Conservation (phyloP, 768 basidiomycete species). For the Tricholoma bakamatsutake region DNA sequence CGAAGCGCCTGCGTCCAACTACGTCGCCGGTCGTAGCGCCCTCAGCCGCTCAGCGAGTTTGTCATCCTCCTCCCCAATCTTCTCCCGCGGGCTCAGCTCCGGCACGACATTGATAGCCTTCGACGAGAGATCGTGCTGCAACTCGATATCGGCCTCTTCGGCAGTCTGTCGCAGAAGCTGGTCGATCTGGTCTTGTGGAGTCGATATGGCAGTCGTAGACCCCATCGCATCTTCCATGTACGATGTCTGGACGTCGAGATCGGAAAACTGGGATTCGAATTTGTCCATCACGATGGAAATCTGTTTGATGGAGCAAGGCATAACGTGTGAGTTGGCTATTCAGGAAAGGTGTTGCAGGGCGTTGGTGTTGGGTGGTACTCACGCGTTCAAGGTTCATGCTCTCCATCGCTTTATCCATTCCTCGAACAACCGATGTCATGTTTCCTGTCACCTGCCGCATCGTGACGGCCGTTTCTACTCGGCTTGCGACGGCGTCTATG, state of each 20-base stretch:
- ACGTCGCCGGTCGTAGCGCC: constrained; percentile 78
- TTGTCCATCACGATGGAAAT: constrained; percentile 99
- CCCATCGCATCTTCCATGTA: constrained; percentile 99
- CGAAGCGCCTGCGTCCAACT: constrained; percentile 6
- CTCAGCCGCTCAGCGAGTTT: constrained; percentile 83
- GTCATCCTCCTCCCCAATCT: constrained; percentile 68
- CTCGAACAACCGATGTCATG: constrained; percentile 94
- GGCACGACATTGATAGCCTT: constrained; percentile 57
- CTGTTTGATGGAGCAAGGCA: constrained; percentile 32
- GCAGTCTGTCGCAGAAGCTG: constrained; percentile 87
- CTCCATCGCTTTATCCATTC: constrained; percentile 99
- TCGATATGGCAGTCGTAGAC: constrained; percentile 85
- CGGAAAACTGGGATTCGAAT: constrained; percentile 93
- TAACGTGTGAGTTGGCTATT: neutral
- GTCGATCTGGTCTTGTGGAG: constrained; percentile 97
- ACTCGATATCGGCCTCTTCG: constrained; percentile 93
- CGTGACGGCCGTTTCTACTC: constrained; percentile 97
- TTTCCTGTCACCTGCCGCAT: constrained; percentile 96
- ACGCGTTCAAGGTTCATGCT: constrained; percentile 98
- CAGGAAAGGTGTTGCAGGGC: neutral
- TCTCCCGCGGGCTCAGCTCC: constrained; percentile 47
- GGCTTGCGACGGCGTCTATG: constrained; percentile 93
- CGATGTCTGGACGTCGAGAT: constrained; percentile 95
- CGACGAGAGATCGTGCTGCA: constrained; percentile 82
- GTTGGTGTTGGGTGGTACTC: constrained; percentile 20